Conservation (phyloP, 2,329 filamentous ascomycete species). For the Gnomoniopsis smithogilvyi region DNA sequence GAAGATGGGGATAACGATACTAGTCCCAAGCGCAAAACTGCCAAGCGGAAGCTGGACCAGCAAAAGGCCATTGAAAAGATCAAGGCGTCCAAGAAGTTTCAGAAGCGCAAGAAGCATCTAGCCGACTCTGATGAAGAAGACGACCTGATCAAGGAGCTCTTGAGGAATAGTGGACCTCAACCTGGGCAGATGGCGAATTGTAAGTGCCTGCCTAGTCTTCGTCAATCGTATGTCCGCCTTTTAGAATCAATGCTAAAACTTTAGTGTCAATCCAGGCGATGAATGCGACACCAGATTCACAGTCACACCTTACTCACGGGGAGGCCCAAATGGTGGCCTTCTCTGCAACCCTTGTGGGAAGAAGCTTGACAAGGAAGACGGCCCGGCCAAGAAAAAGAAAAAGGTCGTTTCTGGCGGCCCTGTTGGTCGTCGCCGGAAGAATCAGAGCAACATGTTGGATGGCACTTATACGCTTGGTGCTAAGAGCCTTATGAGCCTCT, state of each 20-base stretch:
- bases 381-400: slow-evolving; percentile 53
- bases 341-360: slow-evolving; percentile 80
- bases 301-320: slow-evolving; percentile 83
- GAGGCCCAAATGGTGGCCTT: slow-evolving; percentile 79
- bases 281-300: slow-evolving; percentile 85
- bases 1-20: slow-evolving; percentile 20
- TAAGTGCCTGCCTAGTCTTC: background rate
- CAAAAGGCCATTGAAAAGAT: slow-evolving; percentile 57
- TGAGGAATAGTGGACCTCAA: slow-evolving; percentile 51
- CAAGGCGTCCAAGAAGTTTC: slow-evolving; percentile 57
- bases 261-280: slow-evolving; percentile 36
- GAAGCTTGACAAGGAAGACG: slow-evolving; percentile 64
- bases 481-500: slow-evolving; percentile 64
- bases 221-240: background rate
- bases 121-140: slow-evolving; percentile 44
- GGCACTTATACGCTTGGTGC: slow-evolving; percentile 63
- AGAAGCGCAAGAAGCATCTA: slow-evolving; percentile 45
- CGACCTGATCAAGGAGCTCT: slow-evolving; percentile 46
- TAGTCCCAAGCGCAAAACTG: slow-evolving; percentile 25
- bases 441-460: slow-evolving; percentile 82
- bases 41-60: slow-evolving; percentile 51
- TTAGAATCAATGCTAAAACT: background rate
- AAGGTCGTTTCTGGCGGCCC: slow-evolving; percentile 50
- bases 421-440: slow-evolving; percentile 65
- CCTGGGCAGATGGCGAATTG: slow-evolving; percentile 89